Percentiles rank a stretch among this genome's conserved stretches.
These are phyloP conservation scores for Alopecurus myosuroides DNA, from an alignment of 176 grass and related monocot species.

Conservation along the genomic window DNA sequence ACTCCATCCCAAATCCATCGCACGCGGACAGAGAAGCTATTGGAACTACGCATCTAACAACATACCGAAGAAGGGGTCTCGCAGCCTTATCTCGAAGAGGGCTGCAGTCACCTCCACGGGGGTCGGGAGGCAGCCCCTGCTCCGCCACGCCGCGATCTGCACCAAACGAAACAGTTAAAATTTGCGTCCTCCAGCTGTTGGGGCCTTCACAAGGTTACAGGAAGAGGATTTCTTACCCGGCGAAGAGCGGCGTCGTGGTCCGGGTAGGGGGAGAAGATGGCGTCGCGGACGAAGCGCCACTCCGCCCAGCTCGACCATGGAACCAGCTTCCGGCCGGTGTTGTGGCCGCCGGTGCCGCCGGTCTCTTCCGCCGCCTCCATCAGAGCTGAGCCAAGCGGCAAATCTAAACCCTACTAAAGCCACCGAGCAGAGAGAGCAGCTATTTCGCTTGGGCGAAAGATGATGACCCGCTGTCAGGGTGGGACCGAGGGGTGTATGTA, in stretches of 20 bases:
- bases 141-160: slow-evolving; percentile 83
- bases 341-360: slow-evolving; percentile 22
- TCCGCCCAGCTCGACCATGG: slow-evolving; percentile 91
- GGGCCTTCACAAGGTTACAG: neutral
- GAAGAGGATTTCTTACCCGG: slow-evolving; percentile 35
- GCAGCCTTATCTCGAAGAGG: slow-evolving; percentile 70
- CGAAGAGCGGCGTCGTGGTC: slow-evolving; percentile 42
- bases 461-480: neutral
- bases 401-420: slow-evolving; percentile 39
- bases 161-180: neutral
- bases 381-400: neutral
- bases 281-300: slow-evolving; percentile 71
- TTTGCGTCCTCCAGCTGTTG: neutral
- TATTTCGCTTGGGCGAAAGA: neutral
- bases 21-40: neutral
- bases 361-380: slow-evolving; percentile 42
- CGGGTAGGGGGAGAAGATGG: slow-evolving; percentile 66
- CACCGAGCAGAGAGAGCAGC: neutral
- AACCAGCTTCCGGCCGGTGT: slow-evolving; percentile 70
- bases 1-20: neutral
- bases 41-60: neutral
- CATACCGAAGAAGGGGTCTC: slow-evolving; percentile 81
- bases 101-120: slow-evolving; percentile 78
- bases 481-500: neutral
- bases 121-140: slow-evolving; percentile 64